Percentiles rank a stretch among this genome's conserved stretches.
These are phyloP conservation scores for Balamuthia mandrillaris DNA, from an alignment of 208 protist genomes.

Conservation along the genomic window DNA sequence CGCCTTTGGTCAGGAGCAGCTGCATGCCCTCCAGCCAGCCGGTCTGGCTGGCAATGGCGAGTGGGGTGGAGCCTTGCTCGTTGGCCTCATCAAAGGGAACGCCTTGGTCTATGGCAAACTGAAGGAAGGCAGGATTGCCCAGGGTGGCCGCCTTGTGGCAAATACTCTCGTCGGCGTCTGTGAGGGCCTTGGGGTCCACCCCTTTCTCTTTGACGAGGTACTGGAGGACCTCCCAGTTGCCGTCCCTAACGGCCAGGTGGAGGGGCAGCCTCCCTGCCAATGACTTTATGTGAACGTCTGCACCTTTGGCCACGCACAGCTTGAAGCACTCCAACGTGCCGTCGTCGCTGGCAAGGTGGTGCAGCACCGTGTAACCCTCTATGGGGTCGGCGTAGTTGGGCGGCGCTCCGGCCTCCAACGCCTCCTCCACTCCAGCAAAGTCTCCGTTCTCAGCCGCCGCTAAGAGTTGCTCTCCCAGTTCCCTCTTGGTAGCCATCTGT, in stretches of 20 bases:
- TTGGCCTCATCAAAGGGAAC: not conserved
- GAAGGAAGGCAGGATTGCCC: not conserved
- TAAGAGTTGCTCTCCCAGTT: no score
- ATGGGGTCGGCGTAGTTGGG: constrained; percentile 6
- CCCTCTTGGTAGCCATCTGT: no score
- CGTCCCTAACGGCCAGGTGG: constrained; percentile 55
- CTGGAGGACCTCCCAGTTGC: constrained; percentile 46
- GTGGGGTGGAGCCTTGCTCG: not conserved
- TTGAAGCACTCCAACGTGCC: no score
- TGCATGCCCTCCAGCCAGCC: constrained; percentile 54
- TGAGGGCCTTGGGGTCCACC: constrained; percentile 53
- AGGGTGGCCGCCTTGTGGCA: constrained; percentile 73
- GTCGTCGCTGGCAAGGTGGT: not conserved
- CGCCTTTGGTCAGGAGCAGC: constrained; percentile 54
- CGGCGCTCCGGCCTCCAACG: not conserved
- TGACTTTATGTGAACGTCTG: no score
- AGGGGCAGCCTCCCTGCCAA: constrained; percentile 43
- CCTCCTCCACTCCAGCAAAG: not conserved
- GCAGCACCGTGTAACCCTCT: constrained; percentile 59
- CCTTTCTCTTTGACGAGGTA: constrained; percentile 61
- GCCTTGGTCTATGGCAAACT: not conserved
- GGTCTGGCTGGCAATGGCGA: constrained; percentile 47
- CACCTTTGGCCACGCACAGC: no score
- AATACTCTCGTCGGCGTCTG: constrained; percentile 55
- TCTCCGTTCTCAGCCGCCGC: not conserved